Base-by-base conservation (phyloP, 2,329 filamentous ascomycete genomes). In the Beauveria asiatica region DNA sequence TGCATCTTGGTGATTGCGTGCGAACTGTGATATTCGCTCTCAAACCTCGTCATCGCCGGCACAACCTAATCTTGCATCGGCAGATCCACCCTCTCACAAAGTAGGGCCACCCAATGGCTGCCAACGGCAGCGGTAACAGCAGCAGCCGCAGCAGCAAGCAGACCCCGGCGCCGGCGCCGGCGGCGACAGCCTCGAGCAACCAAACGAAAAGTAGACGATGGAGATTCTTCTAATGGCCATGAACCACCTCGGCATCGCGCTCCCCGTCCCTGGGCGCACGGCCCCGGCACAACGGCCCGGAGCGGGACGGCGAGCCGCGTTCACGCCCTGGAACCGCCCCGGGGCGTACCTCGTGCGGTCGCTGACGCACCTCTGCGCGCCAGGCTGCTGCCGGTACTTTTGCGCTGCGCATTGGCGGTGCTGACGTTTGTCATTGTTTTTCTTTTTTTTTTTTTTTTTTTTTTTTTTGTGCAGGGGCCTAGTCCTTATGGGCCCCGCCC, bases 141-240 rank as follows among this genome's bases (percentile, higher is more conserved):
- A 13, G 46, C 25, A 11, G 10, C 10, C 2, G 27, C 7, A 9
- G 25, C 17, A 27, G 19, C 21, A 23, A 16, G 19, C 19, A 60
- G 57, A 49, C 64, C n/a, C 30, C 21, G 30, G 11, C 30, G 33
- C 11, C 27, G 6, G 25, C 25, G 25, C 5, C 23, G 23, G 23
- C 27, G 33, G 33, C 33, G 33, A 16, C 33, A 13, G 16, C 56
- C 5, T n/a, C n/a, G n/a, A n/a, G n/a, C n/a, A n/a, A n/a, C n/a
- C n/a, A n/a, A n/a, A n/a, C n/a, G n/a, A n/a, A n/a, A n/a, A n/a
- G n/a, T n/a, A n/a, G n/a, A n/a, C n/a, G n/a, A n/a, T n/a, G n/a
- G n/a, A n/a, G n/a, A n/a, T n/a, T n/a, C 71, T 50, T 75, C 59
- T n/a, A n/a, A 78, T 79, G 77, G 75, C 75, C 0, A 63, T 78